A percentile compares a stretch with the other conserved stretches of the same genome.
Evolutionary conservation across 495 filamentous ascomycete species (phyloP).

Genomic region (Penicillium psychrofluorescens): DNA sequence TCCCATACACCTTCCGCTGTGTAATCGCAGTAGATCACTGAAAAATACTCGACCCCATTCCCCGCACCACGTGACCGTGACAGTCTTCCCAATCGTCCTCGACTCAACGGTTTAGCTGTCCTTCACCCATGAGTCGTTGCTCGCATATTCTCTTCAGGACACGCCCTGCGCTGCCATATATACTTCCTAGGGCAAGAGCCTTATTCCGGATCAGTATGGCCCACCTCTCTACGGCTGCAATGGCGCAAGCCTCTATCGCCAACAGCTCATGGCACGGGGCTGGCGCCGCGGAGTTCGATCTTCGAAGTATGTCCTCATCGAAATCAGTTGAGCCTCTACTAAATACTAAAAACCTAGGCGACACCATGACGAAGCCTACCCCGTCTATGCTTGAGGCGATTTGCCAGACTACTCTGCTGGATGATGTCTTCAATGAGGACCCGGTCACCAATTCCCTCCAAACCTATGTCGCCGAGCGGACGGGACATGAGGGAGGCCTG

Average conservation of each 20-base stretch:
- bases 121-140: not conserved
- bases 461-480: constrained; percentile 58
- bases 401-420: constrained; percentile 51
- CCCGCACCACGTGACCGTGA: not conserved
- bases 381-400: constrained; percentile 66
- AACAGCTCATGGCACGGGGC: constrained; percentile 45
- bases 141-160: not conserved
- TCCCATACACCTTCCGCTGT: too few species aligned
- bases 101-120: not conserved
- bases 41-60: not conserved
- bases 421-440: constrained; percentile 84
- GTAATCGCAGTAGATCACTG: too few species aligned
- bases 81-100: too few species aligned
- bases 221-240: constrained; percentile 15
- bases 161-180: not conserved
- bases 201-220: constrained; percentile 8
- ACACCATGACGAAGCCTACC: constrained; percentile 84
- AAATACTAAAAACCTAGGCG: constrained; percentile 28
- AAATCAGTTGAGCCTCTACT: constrained; percentile 11
- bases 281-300: constrained; percentile 60
- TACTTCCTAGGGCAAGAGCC: not conserved
- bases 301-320: constrained; percentile 30
- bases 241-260: constrained; percentile 4
- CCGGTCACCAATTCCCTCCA: constrained; percentile 69
- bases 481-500: constrained; percentile 59